Conservation (phyloP, 768 basidiomycete genomes). For the Russula dissimulans region DNA sequence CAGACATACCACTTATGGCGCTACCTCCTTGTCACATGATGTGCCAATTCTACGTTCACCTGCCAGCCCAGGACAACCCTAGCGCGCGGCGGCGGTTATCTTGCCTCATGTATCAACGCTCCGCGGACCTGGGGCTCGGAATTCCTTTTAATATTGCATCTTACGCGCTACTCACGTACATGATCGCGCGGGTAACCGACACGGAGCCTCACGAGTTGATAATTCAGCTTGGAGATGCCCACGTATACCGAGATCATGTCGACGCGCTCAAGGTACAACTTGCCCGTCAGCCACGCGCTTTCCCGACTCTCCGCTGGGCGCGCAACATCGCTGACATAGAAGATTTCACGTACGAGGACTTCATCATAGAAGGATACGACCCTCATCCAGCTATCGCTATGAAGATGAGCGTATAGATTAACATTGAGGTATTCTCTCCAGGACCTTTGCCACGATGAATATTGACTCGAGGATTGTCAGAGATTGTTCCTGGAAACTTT, state of each 20-base stretch:
- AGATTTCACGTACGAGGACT: slow-evolving; percentile 69
- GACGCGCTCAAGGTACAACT: slow-evolving; percentile 80
- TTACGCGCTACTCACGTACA: slow-evolving; percentile 92
- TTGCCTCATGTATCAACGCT: slow-evolving; percentile 96
- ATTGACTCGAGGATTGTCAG: neutral
- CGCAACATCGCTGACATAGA: slow-evolving; percentile 67
- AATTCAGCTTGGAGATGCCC: slow-evolving; percentile 95
- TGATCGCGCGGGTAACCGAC: slow-evolving; percentile 89
- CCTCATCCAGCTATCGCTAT: slow-evolving; percentile 79
- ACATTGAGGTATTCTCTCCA: slow-evolving; percentile 23
- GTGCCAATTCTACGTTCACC: slow-evolving; percentile 97
- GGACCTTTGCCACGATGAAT: neutral
- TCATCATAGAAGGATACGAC: slow-evolving; percentile 80
- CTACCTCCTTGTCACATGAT: slow-evolving; percentile 98
- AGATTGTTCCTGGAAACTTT: neutral
- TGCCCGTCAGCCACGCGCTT: slow-evolving; percentile 63
- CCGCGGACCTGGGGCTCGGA: slow-evolving; percentile 93
- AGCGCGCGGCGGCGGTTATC: slow-evolving; percentile 61
- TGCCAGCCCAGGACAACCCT: slow-evolving; percentile 48
- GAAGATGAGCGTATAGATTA: slow-evolving; percentile 81
- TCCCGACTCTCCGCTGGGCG: slow-evolving; percentile 73
- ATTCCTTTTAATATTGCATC: slow-evolving; percentile 99
- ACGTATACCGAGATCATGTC: slow-evolving; percentile 90
- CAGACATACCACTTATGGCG: slow-evolving; percentile 92
- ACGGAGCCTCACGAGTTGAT: slow-evolving; percentile 84